phyloP scores from a whole-genome alignment of 2,329 filamentous ascomycete species.

The Cladosporium sp. region DNA sequence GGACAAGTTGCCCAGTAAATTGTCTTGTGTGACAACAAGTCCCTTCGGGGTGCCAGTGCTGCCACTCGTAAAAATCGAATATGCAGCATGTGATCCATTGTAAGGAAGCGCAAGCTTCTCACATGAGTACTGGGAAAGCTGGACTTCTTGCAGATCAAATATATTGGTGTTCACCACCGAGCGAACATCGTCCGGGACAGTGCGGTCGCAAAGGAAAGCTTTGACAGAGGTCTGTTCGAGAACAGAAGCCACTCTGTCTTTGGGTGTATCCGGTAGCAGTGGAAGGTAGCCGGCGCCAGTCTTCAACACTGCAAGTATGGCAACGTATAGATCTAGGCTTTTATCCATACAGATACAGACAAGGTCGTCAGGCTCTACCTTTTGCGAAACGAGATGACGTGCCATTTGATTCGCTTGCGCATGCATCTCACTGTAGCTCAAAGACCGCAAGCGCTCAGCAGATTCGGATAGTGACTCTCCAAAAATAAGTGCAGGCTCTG shows the following conservation, averaged over 20 bases:
- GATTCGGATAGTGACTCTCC: conserved; percentile 44
- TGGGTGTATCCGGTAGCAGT: conserved; percentile 66
- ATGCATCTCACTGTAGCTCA: conserved; percentile 66
- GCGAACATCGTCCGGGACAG: conserved; percentile 15
- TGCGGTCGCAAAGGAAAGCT: conserved; percentile 40
- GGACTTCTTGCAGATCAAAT: conserved; percentile 26
- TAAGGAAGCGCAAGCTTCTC: conserved; percentile 36
- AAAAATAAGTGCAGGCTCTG: conserved; percentile 61
- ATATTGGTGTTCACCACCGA: conserved; percentile 12
- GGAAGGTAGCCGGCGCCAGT: conserved; percentile 76
- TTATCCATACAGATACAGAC: conserved; percentile 77
- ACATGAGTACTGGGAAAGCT: conserved; percentile 29
- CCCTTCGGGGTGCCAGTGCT: conserved; percentile 78
- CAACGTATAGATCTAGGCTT: conserved; percentile 64
- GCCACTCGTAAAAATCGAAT: conserved; percentile 78
- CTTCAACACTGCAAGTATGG: conserved; percentile 71
- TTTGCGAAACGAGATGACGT: conserved; percentile 46
- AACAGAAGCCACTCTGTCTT: conserved; percentile 56
- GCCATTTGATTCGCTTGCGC: conserved; percentile 60
- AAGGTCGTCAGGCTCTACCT: conserved; percentile 50
- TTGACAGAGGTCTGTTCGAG: conserved; percentile 54
- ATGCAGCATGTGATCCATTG: conserved; percentile 42
- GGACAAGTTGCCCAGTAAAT: conserved; percentile 70
- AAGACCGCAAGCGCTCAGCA: conserved; percentile 32
- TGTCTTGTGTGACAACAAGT: conserved; percentile 70